Conservation (phyloP, 345 rosid genomes). For the Citrus mangshanensis region DNA sequence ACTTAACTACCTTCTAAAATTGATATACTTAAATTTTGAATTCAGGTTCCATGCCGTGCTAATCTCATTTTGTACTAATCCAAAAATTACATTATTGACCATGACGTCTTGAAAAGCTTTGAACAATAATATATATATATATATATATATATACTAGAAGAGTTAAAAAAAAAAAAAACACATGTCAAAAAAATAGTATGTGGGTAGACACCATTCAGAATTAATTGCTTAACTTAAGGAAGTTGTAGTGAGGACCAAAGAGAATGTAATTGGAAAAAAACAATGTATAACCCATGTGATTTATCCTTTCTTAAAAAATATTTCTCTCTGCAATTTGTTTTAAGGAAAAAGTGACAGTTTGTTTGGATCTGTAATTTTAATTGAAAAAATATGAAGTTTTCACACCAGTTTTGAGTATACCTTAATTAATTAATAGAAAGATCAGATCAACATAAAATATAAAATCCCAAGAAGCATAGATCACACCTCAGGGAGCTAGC, state of each 20-base stretch:
- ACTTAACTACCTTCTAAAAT: too few relatives aligned
- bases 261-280: background rate
- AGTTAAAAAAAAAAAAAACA: background rate
- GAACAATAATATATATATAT: too few relatives aligned
- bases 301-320: background rate
- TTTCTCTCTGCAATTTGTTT: background rate
- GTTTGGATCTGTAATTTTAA: too few relatives aligned
- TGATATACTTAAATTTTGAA: too few relatives aligned
- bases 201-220: background rate
- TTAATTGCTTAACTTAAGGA: slow-evolving; percentile 1
- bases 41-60: too few relatives aligned
- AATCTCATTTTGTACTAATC: too few relatives aligned
- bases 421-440: background rate
- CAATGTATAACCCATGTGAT: background rate
- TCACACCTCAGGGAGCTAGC: too few relatives aligned
- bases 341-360: background rate
- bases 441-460: background rate
- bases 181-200: background rate
- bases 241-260: background rate
- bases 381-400: background rate
- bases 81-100: too few relatives aligned
- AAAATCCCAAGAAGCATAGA: background rate
- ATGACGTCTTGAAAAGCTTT: too few relatives aligned
- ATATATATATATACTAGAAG: too few relatives aligned
- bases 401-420: background rate